Evolutionary conservation across 2,329 filamentous ascomycete genomes (phyloP).

Genomic region (Penicillium brevicompactum): DNA sequence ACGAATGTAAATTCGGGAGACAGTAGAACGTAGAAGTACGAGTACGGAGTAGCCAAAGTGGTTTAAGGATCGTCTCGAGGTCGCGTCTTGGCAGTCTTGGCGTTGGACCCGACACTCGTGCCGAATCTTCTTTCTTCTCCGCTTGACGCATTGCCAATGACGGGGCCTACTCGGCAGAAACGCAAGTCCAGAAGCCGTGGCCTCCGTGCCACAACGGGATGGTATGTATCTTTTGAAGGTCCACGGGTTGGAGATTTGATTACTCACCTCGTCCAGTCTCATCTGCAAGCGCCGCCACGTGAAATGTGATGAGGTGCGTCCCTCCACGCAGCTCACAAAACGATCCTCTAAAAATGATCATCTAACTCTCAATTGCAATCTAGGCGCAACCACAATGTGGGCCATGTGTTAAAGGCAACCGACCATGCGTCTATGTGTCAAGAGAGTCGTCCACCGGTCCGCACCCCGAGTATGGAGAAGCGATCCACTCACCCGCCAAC

Average conservation of each 20-base stretch:
- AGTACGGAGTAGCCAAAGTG: neutral
- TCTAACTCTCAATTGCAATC: neutral
- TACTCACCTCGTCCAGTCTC: constrained; percentile 18
- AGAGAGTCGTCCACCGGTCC: neutral
- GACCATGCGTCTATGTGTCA: constrained; percentile 24
- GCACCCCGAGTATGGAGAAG: neutral
- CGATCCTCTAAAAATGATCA: no score
- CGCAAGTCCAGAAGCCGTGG: constrained; percentile 33
- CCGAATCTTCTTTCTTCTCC: neutral
- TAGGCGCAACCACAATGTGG: constrained; percentile 29
- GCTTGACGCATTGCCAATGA: neutral
- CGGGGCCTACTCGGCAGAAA: constrained; percentile 10
- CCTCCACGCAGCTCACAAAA: neutral
- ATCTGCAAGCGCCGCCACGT: constrained; percentile 33
- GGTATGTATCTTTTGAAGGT: constrained; percentile 21
- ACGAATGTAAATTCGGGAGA: no score
- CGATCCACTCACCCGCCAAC: neutral
- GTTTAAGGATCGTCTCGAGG: neutral
- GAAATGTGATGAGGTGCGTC: constrained; percentile 32
- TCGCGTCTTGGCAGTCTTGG: neutral
- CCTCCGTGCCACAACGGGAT: constrained; percentile 31
- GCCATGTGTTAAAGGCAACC: constrained; percentile 31
- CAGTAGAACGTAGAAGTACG: no score
- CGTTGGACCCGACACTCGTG: neutral
- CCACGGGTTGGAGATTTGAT: constrained; percentile 2